Evolutionary conservation across 2,329 filamentous ascomycete genomes (phyloP), one percentile per base, ranked within the genome.

Genomic region (Fusarium chaquense): DNA sequence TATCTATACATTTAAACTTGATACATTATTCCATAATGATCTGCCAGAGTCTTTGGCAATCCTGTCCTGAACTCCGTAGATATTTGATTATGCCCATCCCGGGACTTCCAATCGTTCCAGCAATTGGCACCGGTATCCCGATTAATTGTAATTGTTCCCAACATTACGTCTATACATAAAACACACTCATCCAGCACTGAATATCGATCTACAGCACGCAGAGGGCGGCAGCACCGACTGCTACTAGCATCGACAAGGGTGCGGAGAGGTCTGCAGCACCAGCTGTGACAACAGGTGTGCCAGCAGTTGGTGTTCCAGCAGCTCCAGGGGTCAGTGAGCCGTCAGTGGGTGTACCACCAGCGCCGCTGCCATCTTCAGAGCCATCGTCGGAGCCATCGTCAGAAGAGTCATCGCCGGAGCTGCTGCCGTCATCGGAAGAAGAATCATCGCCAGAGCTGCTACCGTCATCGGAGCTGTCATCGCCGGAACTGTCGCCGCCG

Each of bases 241-340:
- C 81, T 51, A 84, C 67, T 47, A 88, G 78, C 64, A 83, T 70
- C 18, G 81, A 78, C 74, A 77, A 77, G 28, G 84, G 81, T 10
- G 80, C 79, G 50, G 79, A 71, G 66, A 85, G 68, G 58, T 76
- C 75, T 32, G 76, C 72, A 40, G 78, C 64, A 24, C 64, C 67
- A 36, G 68, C 69, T 43, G 69, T 66, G 36, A 68, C 56, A 9
- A 70, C 67, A 28, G 70, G 53, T 18, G 65, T 57, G 16, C 66
- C 56, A 7, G 71, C 56, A 24, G 73, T 68, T 18, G 73, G 69
- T 26, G 73, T 73, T 15, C 69, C 63, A 30, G 61, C 66, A 22
- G 69, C 58, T 35, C 50, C 58, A 16, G 75, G 69, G 24, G 70
- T 70, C 30, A 61, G 58, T 15, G 44, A 26, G 24, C 38, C 26